These are phyloP conservation scores for Sonneratia caseolaris DNA, from an alignment of 345 rosid genomes.

Conservation along the genomic window DNA sequence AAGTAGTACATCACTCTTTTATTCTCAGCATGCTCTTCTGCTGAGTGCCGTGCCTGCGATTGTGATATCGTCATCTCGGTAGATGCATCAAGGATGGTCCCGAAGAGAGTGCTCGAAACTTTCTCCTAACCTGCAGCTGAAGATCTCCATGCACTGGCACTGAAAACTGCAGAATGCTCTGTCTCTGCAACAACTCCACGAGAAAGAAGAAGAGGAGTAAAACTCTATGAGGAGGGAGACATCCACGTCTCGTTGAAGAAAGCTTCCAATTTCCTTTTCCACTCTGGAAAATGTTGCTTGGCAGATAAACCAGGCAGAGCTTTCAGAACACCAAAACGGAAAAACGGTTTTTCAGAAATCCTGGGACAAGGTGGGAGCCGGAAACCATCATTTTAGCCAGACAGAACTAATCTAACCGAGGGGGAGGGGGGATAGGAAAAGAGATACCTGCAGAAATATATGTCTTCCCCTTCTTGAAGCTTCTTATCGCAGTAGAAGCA, in stretches of 20 bases:
- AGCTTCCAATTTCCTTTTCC: too few relatives aligned
- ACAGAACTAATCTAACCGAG: neutral
- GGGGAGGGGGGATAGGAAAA: too few relatives aligned
- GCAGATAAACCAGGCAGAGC: too few relatives aligned
- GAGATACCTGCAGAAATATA: neutral
- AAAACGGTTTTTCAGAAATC: neutral
- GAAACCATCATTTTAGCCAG: neutral
- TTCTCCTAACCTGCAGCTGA: slow-evolving; percentile 2
- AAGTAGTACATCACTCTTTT: too few relatives aligned
- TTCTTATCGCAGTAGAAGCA: neutral
- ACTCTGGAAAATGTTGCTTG: too few relatives aligned
- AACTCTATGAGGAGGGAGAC: too few relatives aligned
- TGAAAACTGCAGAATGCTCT: neutral
- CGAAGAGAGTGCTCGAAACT: neutral
- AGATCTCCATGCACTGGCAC: slow-evolving; percentile 2
- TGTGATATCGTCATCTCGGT: too few relatives aligned
- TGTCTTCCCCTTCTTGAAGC: neutral
- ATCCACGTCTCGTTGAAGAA: too few relatives aligned
- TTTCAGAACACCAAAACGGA: neutral
- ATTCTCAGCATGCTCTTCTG: too few relatives aligned
- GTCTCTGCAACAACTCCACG: neutral
- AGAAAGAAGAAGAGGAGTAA: too few relatives aligned
- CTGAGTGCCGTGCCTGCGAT: too few relatives aligned
- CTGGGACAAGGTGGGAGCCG: neutral
- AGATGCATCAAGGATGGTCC: neutral